A percentile compares a stretch with the other conserved stretches of the same genome.
Evolutionary conservation across 2,329 filamentous ascomycete genomes (phyloP).

Genomic region (Stachybotrys elegans): DNA sequence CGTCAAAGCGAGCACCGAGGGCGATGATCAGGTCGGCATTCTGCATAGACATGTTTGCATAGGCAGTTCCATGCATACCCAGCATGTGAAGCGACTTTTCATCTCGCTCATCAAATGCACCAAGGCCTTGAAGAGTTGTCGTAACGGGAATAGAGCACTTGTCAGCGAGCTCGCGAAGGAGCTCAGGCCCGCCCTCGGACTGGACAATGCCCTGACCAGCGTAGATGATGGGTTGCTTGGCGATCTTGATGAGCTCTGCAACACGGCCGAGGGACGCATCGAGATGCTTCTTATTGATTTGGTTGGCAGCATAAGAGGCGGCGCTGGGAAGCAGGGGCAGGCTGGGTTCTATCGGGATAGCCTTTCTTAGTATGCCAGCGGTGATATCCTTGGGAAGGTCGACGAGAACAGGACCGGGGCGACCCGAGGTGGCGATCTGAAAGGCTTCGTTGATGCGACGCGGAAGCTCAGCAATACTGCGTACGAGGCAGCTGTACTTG

Average conservation of each 20-base stretch:
- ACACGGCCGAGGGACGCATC: constrained; percentile 69
- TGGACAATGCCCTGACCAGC: constrained; percentile 86
- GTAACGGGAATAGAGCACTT: constrained; percentile 92
- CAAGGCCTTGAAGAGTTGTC: constrained; percentile 90
- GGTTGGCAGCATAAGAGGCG: constrained; percentile 66
- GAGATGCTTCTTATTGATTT: constrained; percentile 68
- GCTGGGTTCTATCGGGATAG: constrained; percentile 72
- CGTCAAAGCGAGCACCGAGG: constrained; percentile 89
- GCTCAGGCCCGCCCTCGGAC: constrained; percentile 68
- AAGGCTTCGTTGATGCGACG: constrained; percentile 96
- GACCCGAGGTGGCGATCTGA: constrained; percentile 91
- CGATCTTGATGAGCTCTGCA: constrained; percentile 75
- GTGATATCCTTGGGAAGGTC: constrained; percentile 97
- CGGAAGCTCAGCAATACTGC: constrained; percentile 88
- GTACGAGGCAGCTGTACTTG: constrained; percentile 99
- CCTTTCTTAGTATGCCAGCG: constrained; percentile 72
- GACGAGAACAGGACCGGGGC: constrained; percentile 90
- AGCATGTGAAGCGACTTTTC: constrained; percentile 96
- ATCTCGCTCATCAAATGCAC: constrained; percentile 87
- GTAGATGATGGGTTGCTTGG: constrained; percentile 94
- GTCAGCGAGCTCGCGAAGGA: constrained; percentile 82
- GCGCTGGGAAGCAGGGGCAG: constrained; percentile 73
- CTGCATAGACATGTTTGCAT: constrained; percentile 98
- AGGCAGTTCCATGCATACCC: constrained; percentile 95
- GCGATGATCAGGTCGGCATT: constrained; percentile 94